Evolutionary conservation across 805 yeast genomes (phyloP).

Genomic region (Ogataea minuta): DNA sequence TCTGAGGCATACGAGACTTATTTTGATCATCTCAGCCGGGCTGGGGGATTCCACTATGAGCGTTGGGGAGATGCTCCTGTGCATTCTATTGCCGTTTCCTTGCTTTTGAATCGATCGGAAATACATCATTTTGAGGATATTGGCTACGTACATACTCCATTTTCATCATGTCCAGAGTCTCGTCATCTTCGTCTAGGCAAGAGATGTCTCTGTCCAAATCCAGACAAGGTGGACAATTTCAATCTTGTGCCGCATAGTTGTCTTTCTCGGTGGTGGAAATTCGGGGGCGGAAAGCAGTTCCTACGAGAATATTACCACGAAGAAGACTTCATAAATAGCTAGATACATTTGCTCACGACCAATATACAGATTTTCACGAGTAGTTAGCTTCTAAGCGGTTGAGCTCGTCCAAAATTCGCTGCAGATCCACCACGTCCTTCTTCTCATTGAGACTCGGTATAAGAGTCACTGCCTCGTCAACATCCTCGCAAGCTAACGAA

Average conservation of each 20-base stretch:
- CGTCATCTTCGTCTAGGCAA: slow-evolving; percentile 47
- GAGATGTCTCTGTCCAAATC: slow-evolving; percentile 57
- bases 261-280: slow-evolving; percentile 73
- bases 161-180: slow-evolving; percentile 58
- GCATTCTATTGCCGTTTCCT: slow-evolving; percentile 66
- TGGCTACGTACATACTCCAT: slow-evolving; percentile 77
- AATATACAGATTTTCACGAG: slow-evolving; percentile 16
- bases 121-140: slow-evolving; percentile 78
- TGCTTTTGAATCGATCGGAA: slow-evolving; percentile 57
- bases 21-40: slow-evolving; percentile 60
- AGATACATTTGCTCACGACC: slow-evolving; percentile 21
- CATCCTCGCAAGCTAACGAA: slow-evolving; percentile 90
- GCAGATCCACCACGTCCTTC: slow-evolving; percentile 83
- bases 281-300: slow-evolving; percentile 59
- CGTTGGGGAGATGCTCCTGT: slow-evolving; percentile 97
- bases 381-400: slow-evolving; percentile 55
- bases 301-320: slow-evolving; percentile 41
- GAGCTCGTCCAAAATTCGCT: slow-evolving; percentile 82
- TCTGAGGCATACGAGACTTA: slow-evolving; percentile 58
- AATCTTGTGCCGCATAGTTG: slow-evolving; percentile 56
- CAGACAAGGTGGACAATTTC: slow-evolving; percentile 38
- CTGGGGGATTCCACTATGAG: slow-evolving; percentile 81
- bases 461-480: slow-evolving; percentile 92
- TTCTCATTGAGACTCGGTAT: slow-evolving; percentile 84
- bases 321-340: slow-evolving; percentile 25